phyloP scores from a whole-genome alignment of 202 grass and related monocot species.

The Cymbopogon flexuosus region DNA sequence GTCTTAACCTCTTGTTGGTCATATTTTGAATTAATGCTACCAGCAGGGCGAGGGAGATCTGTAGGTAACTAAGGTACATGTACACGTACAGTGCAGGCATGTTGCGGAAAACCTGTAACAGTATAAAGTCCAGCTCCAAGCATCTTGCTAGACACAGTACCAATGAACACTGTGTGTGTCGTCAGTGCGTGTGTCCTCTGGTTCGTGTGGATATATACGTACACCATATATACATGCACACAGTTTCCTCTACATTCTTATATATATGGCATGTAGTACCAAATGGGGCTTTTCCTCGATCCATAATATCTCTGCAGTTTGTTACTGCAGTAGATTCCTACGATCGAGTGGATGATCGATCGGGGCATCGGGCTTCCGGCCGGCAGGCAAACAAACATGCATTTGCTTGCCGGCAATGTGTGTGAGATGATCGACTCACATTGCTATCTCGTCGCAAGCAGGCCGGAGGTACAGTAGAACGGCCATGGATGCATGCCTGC shows the following conservation, averaged over 20 bases:
- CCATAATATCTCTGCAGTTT: background rate
- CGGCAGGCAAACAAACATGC: background rate
- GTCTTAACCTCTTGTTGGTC: too few relatives aligned
- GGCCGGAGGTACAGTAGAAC: too few relatives aligned
- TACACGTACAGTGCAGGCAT: background rate
- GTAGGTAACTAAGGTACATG: background rate
- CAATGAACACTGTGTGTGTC: background rate
- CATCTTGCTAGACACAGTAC: background rate
- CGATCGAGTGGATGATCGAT: background rate
- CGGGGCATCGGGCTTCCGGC: too few relatives aligned
- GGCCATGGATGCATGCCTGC: too few relatives aligned
- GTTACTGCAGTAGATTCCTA: constrained; percentile 26
- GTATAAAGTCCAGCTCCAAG: background rate
- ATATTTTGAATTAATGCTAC: background rate
- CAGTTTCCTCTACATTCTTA: constrained; percentile 8
- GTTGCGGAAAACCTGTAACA: background rate
- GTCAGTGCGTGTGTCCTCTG: background rate
- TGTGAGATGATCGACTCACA: too few relatives aligned
- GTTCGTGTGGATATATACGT: background rate
- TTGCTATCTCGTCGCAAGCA: too few relatives aligned
- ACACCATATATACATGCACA: background rate
- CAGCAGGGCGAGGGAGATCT: too few relatives aligned
- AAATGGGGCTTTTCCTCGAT: background rate
- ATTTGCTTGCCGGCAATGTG: background rate
- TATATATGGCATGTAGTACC: background rate